Base-by-base conservation (phyloP, 495 filamentous ascomycete species). In the Tuber umbilicatum region DNA sequence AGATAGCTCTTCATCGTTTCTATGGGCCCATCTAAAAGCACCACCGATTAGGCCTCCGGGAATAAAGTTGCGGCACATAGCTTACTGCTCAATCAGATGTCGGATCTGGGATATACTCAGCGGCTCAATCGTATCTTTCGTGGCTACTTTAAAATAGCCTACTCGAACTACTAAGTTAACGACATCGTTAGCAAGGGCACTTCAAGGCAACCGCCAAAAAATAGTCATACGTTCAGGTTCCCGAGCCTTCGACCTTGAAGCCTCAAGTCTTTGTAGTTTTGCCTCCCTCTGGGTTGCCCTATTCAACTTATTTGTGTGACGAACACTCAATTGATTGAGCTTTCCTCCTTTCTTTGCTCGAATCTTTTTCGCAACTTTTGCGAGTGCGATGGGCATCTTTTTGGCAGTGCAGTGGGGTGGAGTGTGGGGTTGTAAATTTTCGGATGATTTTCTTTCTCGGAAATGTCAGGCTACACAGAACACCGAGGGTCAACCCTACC, bases 1-100 rank as follows among this genome's bases (percentile, higher is more conserved):
- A 64, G 88, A 86, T 47, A 95, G 87, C 77, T 97, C 93, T 47
- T 91, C 90, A 73, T 92, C 89, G 78, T 93, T 84, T 50, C 94
- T 91, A 78, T 89, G 85, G n/a, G 98, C 89, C 81, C 88, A 94
- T 40, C 92, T 95, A 70, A 1, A 43, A 38, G 41, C 17, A 23
- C 37, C 16, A 4, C 41, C 41, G 12, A 7, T 42, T 38, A 1
- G 14, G 17, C 23, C 4, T 39, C 39, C 39, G 27, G 2, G 14
- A 16, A 31, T 16, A 17, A 41, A 40, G 31, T n/a, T 42, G 17
- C 5, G 16, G 10, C 3, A n/a, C 16, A 23, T 50, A 23, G 60
- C 72, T 2, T 76, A 80, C 77, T 38, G 72, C 39, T 78, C 78
- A 68, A 79, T 78, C 17, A 82, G 75, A 31, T 74, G 68, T 37